Evolutionary conservation across 495 filamentous ascomycete genomes (phyloP), one percentile per base, ranked within the genome.

Genomic region (Rostrohypoxylon terebratum): DNA sequence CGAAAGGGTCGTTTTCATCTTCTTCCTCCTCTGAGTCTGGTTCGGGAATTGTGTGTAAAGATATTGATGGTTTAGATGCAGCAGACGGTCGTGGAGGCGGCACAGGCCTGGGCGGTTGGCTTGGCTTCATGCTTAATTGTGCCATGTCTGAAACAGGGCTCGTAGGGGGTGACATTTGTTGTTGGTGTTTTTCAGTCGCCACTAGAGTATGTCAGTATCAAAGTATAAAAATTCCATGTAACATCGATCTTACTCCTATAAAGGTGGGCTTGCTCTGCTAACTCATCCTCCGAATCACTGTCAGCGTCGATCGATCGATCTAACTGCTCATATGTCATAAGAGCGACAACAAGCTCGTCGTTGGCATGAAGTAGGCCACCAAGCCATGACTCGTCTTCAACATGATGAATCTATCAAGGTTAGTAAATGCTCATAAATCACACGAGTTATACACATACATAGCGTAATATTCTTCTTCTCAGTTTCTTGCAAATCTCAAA

Each of bases 241-340:
- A 33, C 36, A 55, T 44, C 45, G 25, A 64, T 55, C 82, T 67
- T 78, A 84, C 86, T 84, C 34, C 83, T 82, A 66, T 87, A 87
- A 34, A 85, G 77, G 59, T 87, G 86, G 3, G 85, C 84, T 68
- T 88, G 87, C 57, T 85, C 81, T 25, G 85, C 85, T 21, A 89
- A 66, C 55, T 90, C 88, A 54, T 88, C 87, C 54, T 98, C 96
- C 57, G 93, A 97, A 77, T 99, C 96, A 73, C 93, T 97, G 79
- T 99, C 96, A 54, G 97, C 94, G 68, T 98, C 94, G 65, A 98
- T 91, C 68, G 96, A 97, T 71, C 96, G 94, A 77, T 99, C 94
- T 23, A 97, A 85, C 57, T 96, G 92, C 79, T 98, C 96, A 77
- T 93, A 99, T 0, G 94, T 91, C 89, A 96, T 97, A 63, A 99